A percentile compares a stretch with the other conserved stretches of the same genome.
Conservation (phyloP, 2,329 filamentous ascomycete species). For the Hyphodiscus sp. region DNA sequence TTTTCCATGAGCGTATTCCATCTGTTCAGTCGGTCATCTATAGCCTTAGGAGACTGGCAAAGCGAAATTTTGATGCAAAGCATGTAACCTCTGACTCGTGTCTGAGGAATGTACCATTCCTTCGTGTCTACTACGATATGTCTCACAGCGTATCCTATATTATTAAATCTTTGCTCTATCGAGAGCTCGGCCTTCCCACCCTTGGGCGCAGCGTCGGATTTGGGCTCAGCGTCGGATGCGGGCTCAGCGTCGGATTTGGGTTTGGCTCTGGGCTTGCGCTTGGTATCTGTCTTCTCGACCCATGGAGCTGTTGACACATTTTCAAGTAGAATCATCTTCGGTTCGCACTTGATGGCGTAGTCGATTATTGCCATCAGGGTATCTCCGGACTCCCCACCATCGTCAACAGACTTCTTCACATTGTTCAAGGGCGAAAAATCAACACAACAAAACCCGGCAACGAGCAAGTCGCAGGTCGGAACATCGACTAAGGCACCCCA, state of each 20-base stretch:
- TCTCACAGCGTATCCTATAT: conserved; percentile 47
- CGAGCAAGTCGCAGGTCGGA: conserved; percentile 56
- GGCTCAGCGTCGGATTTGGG: too few species aligned
- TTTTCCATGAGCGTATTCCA: conserved; percentile 6
- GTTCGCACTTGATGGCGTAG: conserved; percentile 49
- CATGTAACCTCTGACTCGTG: conserved; percentile 53
- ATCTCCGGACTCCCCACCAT: conserved; percentile 56
- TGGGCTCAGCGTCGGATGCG: too few species aligned
- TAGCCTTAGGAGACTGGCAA: not conserved
- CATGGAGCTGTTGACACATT: conserved; percentile 62
- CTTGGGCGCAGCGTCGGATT: too few species aligned
- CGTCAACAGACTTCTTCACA: conserved; percentile 41
- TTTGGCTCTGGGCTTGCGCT: not conserved
- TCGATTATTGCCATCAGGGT: conserved; percentile 57
- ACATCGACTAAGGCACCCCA: conserved; percentile 54
- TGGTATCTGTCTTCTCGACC: conserved; percentile 25
- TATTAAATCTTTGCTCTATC: conserved; percentile 6
- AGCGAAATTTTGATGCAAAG: conserved; percentile 41
- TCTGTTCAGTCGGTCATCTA: conserved; percentile 1
- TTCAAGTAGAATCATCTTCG: conserved; percentile 62
- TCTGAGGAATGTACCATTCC: conserved; percentile 68
- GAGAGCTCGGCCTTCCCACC: conserved; percentile 13
- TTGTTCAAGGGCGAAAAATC: conserved; percentile 66
- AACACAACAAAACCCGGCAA: conserved; percentile 70
- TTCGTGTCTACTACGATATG: conserved; percentile 57